Percentiles rank a stretch among this genome's conserved stretches.
Conservation (phyloP, 2,329 filamentous ascomycete species). For the Botryotinia globosa region DNA sequence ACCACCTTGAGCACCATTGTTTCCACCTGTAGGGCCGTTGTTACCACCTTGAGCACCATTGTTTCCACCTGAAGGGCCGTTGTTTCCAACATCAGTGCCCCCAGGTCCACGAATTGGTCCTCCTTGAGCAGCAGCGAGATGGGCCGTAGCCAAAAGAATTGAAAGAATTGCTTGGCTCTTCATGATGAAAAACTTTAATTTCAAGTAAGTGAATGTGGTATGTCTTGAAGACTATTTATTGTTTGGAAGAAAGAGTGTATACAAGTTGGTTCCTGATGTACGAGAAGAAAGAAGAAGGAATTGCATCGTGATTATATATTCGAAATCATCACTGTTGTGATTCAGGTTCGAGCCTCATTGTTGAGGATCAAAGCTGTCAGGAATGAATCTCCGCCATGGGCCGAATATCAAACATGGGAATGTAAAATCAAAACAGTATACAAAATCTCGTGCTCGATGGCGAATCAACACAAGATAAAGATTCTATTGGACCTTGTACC, state of each 20-base stretch:
- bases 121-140: not conserved
- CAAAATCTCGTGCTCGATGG: not conserved
- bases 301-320: constrained; percentile 10
- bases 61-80: no score
- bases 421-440: not conserved
- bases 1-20: no score
- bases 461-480: not conserved
- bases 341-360: constrained; percentile 2
- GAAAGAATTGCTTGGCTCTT: not conserved
- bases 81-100: no score
- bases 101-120: not conserved
- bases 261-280: constrained; percentile 16
- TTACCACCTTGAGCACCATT: no score
- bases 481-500: not conserved
- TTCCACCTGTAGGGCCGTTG: no score
- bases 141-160: constrained; percentile 11
- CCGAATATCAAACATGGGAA: not conserved
- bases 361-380: not conserved
- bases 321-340: not conserved
- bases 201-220: constrained; percentile 12
- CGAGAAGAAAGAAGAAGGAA: not conserved
- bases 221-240: constrained; percentile 12
- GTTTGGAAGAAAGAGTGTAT: constrained; percentile 18
- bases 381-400: constrained; percentile 1
- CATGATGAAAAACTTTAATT: constrained; percentile 13